Percentiles rank a stretch among this genome's conserved stretches.
phyloP scores from a whole-genome alignment of 2,329 filamentous ascomycete genomes.

The Phialophora expanda region DNA sequence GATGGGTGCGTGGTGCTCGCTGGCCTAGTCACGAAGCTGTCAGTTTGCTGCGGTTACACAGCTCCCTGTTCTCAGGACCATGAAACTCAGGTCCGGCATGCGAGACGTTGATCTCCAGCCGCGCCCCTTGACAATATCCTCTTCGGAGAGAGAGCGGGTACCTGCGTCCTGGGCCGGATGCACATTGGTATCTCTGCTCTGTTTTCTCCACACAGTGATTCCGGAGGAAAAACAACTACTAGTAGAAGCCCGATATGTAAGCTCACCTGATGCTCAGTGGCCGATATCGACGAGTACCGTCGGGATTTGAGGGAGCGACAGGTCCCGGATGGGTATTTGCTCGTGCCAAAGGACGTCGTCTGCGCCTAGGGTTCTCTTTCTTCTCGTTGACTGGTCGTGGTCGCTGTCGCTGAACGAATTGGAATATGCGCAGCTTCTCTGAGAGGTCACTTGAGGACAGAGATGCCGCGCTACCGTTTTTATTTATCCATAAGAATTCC shows the following conservation, averaged over 20 bases:
- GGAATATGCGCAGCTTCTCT: slow-evolving; percentile 26
- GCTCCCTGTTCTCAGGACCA: background rate
- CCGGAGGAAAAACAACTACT: background rate
- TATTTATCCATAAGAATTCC: slow-evolving; percentile 28
- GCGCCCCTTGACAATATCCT: no score
- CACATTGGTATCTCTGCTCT: background rate
- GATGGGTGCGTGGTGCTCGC: background rate
- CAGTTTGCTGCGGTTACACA: background rate
- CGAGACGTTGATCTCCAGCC: background rate
- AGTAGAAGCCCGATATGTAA: background rate
- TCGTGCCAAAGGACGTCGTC: slow-evolving; percentile 2
- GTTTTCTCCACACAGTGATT: background rate
- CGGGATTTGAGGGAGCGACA: background rate
- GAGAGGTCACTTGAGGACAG: slow-evolving; percentile 21
- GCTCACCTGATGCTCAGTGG: slow-evolving; percentile 16
- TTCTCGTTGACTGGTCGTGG: slow-evolving; percentile 1
- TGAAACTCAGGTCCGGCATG: background rate
- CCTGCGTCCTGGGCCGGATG: background rate
- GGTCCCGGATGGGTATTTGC: background rate
- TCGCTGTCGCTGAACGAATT: slow-evolving; percentile 26
- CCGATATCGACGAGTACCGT: slow-evolving; percentile 2
- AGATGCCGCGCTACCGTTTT: slow-evolving; percentile 13
- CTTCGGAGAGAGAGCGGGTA: background rate
- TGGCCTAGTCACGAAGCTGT: background rate
- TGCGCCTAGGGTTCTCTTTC: background rate